Percentiles rank a stretch among this genome's conserved stretches.
phyloP scores from a whole-genome alignment of 768 basidiomycete species.

The Mrakia gelida region DNA sequence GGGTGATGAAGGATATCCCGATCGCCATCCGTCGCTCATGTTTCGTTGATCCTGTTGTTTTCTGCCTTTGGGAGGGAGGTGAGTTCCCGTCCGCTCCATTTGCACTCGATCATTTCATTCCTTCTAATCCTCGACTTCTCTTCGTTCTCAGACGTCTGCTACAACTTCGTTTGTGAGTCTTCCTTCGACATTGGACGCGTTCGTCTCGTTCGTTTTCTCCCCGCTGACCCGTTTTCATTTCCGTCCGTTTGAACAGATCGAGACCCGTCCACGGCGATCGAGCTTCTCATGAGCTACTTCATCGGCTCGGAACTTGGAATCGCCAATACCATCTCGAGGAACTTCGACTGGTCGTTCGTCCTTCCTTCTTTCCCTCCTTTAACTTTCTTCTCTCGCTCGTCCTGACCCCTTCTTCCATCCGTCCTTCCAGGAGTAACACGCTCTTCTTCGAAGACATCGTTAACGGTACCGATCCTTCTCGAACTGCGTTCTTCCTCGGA shows the following conservation, averaged over 20 bases:
- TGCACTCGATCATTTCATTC: too few relatives aligned
- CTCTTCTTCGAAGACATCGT: conserved; percentile 89
- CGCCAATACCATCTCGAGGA: conserved; percentile 71
- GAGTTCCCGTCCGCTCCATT: too few relatives aligned
- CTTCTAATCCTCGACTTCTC: conserved; percentile 2
- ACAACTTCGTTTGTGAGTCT: conserved; percentile 66
- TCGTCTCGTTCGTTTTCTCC: too few relatives aligned
- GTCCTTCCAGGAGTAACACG: conserved; percentile 52
- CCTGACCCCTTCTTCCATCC: background rate
- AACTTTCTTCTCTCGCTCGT: conserved; percentile 20
- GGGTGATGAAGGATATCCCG: conserved; percentile 78
- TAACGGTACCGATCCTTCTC: conserved; percentile 62
- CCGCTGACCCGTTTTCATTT: background rate
- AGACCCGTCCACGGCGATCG: conserved; percentile 53
- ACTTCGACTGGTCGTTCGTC: conserved; percentile 22
- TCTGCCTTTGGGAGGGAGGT: conserved; percentile 94
- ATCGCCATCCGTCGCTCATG: conserved; percentile 68
- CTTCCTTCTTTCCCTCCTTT: background rate
- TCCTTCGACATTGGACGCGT: background rate
- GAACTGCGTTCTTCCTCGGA: conserved; percentile 72
- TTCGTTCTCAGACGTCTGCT: conserved; percentile 87
- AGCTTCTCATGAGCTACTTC: conserved; percentile 75
- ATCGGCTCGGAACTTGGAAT: conserved; percentile 82
- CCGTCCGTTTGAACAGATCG: conserved; percentile 51
- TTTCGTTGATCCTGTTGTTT: conserved; percentile 79